Base-by-base conservation (phyloP, 1,139 yeast genomes). In the Geotrichum phurueaensis region DNA sequence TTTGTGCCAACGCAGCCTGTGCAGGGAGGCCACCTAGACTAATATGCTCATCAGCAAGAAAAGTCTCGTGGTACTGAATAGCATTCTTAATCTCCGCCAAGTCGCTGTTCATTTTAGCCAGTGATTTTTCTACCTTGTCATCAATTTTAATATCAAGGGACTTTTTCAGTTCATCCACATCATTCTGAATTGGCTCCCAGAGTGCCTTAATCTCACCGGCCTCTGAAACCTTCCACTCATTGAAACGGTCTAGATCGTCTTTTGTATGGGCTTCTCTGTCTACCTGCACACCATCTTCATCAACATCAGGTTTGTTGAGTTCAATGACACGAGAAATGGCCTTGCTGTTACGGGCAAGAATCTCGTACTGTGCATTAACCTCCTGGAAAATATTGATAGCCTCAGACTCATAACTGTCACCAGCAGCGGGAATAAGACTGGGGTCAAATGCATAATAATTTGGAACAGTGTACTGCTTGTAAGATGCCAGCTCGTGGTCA, bases 1-100 rank as follows among this genome's bases (percentile, higher is more conserved):
- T 60, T 59, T 68, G 70, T 20, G 68, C 60, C 49, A 67, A 66
- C 15, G 69, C 69, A 1, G 69, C 72, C 20, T 64, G 64, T 9
- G 66, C 65, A 0, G 72, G 70, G 50, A 69, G 57, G 6, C 65
- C 60, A 45, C 72, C 60, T 31, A 65, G 60, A 22, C 58, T 59
- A 50, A 66, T 53, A 13, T 65, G 64, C 36, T 66, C 58, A 23
- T 65, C 65, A 54, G 63, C 65, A 15, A 61, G 58, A 48, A 65
- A 67, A 10, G 63, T 63, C 6, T 62, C 58, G 36, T 65, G 62
- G 52, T 60, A 66, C 45, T 61, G 63, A 27, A 66, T 60, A n/a
- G 59, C 51, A 45, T 67, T 70, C 56, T 65, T 66, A 23, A 68
- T 63, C 18, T 69, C 62, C 2, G 67, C 60, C 33, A 67, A 51